Base-by-base conservation (phyloP, 2,329 filamentous ascomycete species). In the Intubia oerlemansii region DNA sequence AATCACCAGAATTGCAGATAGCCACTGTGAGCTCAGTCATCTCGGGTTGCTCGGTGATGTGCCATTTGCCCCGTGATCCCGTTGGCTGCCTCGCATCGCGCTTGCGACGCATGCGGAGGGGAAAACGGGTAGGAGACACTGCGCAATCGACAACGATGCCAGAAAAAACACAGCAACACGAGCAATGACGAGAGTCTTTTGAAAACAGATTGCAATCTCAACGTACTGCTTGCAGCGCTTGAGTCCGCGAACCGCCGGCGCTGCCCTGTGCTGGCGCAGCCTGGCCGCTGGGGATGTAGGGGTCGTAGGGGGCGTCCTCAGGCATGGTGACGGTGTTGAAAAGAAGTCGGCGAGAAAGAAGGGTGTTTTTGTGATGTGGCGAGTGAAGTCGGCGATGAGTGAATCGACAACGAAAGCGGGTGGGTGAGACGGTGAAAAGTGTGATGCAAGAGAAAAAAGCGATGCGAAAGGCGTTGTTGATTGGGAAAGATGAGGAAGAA, bases 141-240 rank as follows among this genome's bases (percentile, higher is more conserved):
- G n/a, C n/a, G n/a, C n/a, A n/a, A n/a, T n/a, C n/a, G n/a, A n/a
- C n/a, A n/a, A n/a, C n/a, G n/a, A n/a, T n/a, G n/a, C n/a, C n/a
- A n/a, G n/a, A n/a, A n/a, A n/a, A n/a, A n/a, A n/a, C n/a, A n/a
- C n/a, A n/a, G n/a, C n/a, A n/a, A n/a, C n/a, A n/a, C n/a, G n/a
- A n/a, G n/a, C n/a, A n/a, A n/a, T n/a, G n/a, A n/a, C n/a, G n/a
- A n/a, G n/a, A n/a, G n/a, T n/a, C n/a, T n/a, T n/a, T n/a, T n/a
- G n/a, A n/a, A n/a, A n/a, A n/a, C n/a, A n/a, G n/a, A n/a, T n/a
- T n/a, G n/a, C n/a, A n/a, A n/a, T n/a, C n/a, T n/a, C 36, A 30
- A 71, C 79, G 61, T 75, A 92, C 81, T 55, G 74, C 75, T 66
- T 91, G 80, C 41, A 91, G 65, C 39, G 75, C 76, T 39, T 62